These are phyloP conservation scores for Alternaria alternata DNA, from an alignment of 2,329 filamentous ascomycete genomes.

Conservation along the genomic window DNA sequence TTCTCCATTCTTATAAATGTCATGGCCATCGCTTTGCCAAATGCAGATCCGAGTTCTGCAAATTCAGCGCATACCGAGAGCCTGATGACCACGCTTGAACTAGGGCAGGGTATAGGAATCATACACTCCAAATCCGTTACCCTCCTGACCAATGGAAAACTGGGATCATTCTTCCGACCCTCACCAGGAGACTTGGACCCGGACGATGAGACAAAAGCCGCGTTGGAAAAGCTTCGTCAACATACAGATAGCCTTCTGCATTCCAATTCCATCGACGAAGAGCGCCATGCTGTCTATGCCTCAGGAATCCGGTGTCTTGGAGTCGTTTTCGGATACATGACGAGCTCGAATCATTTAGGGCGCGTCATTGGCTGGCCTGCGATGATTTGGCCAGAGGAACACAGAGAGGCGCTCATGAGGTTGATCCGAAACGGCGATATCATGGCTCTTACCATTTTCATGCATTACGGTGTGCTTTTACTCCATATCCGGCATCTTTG, in stretches of 20 bases:
- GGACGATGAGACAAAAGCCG: not conserved
- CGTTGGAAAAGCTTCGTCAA: not conserved
- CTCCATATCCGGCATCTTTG: constrained; percentile 12
- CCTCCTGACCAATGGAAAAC: not conserved
- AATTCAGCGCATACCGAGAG: not conserved
- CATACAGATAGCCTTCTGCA: not conserved
- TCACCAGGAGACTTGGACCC: not conserved
- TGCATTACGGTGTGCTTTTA: constrained; percentile 20
- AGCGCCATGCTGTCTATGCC: not conserved
- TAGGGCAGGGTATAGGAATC: not conserved
- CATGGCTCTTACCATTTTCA: constrained; percentile 16
- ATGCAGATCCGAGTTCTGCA: not conserved
- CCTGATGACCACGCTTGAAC: constrained; percentile 1
- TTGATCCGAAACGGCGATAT: constrained; percentile 14
- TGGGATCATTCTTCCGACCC: not conserved
- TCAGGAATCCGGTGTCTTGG: not conserved
- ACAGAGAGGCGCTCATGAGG: constrained; percentile 5
- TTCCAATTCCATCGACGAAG: not conserved
- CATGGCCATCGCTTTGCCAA: constrained; percentile 14
- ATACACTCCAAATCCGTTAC: not conserved
- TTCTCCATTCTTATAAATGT: constrained; percentile 8
- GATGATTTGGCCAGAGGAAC: constrained; percentile 1
- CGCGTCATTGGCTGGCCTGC: constrained; percentile 17
- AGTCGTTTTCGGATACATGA: not conserved
- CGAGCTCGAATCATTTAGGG: not conserved